A percentile compares a stretch with the other conserved stretches of the same genome.
Conservation (phyloP, 2,329 filamentous ascomycete species). For the Fusarium continuum region DNA sequence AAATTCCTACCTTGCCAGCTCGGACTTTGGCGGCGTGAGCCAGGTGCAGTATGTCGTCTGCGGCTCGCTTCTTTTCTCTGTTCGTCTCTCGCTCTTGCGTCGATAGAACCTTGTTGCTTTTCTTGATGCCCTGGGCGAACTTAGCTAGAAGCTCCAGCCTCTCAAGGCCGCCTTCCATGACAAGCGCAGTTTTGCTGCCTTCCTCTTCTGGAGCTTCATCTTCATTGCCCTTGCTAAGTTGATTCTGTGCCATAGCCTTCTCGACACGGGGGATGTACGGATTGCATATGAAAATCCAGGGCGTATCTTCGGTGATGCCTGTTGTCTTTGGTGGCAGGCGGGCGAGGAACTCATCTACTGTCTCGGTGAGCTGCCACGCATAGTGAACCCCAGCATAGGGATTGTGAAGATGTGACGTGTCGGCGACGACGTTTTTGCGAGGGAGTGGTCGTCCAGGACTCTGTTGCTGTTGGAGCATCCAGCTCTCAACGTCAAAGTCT, state of each 20-base stretch:
- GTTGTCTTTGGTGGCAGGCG: conserved; percentile 75
- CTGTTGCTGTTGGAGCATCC: conserved; percentile 47
- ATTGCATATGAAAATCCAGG: conserved; percentile 80
- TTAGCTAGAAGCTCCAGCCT: conserved; percentile 56
- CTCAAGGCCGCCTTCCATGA: conserved; percentile 63
- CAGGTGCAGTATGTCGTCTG: conserved; percentile 66
- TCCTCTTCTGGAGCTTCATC: conserved; percentile 59
- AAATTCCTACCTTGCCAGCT: conserved; percentile 68
- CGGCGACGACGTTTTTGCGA: conserved; percentile 21
- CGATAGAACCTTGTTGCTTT: conserved; percentile 46
- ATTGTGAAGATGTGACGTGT: conserved; percentile 61
- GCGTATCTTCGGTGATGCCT: conserved; percentile 52
- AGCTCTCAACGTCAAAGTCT: conserved; percentile 60
- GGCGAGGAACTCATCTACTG: conserved; percentile 69
- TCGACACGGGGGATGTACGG: conserved; percentile 59
- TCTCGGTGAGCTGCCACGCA: conserved; percentile 72
- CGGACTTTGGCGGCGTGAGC: conserved; percentile 68
- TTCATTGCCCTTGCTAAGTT: conserved; percentile 55
- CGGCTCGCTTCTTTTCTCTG: conserved; percentile 58
- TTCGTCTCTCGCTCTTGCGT: conserved; percentile 58
- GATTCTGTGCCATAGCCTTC: conserved; percentile 48
- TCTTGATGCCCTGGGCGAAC: conserved; percentile 60
- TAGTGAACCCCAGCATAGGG: conserved; percentile 62
- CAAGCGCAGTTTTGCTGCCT: conserved; percentile 56
- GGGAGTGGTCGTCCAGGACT: conserved; percentile 43